Base-by-base conservation (phyloP, 768 basidiomycete species). In the Mycena albidolilacea region DNA sequence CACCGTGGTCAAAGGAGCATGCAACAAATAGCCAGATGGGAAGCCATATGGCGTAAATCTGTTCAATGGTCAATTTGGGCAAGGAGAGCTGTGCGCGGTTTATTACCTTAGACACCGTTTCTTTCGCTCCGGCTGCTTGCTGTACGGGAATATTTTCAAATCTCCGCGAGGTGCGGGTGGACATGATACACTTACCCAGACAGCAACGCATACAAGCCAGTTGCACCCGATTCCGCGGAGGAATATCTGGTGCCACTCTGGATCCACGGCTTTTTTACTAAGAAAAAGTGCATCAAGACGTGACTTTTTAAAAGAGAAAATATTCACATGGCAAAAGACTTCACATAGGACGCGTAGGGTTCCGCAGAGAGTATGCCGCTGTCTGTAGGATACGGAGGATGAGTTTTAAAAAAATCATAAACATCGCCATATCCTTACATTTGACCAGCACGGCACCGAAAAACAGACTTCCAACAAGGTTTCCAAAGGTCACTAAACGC, bases 11-110 rank as follows among this genome's bases (percentile, higher is more conserved):
- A 74, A 86, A 93, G 14, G 88, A 88, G 73, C 90, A 91, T 0
- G 93, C 86, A 7, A 94, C 92, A 78, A 93, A 94, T 30, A 91
- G 84, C 91, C 91, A 93, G 71, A 93, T 93, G 7, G 93, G 93
- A 67, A 93, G 88, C 93, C 92, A 93, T 60, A 88, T 85, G 0
- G 90, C 88, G 69, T 90, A 82, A 48, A 93, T 85, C 87, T 91
- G 60, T 2, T 19, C n/a, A 64, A 11, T 19, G 46, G 15, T 43
- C 6, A 23, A 50, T 63, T 11, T 61, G 23, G 10, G 23, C 4
- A 21, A 23, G 38, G 14, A 23, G 11, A 41, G 23, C 41, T 59
- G 70, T 38, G 58, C 50, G 7, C 19, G 55, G 58, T 37, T 5
- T 23, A 43, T 54, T 71, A 89, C 89, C 86, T 94, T 94, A 8